Conservation (phyloP, 345 rosid species). For the Pelargonium nanum region DNA sequence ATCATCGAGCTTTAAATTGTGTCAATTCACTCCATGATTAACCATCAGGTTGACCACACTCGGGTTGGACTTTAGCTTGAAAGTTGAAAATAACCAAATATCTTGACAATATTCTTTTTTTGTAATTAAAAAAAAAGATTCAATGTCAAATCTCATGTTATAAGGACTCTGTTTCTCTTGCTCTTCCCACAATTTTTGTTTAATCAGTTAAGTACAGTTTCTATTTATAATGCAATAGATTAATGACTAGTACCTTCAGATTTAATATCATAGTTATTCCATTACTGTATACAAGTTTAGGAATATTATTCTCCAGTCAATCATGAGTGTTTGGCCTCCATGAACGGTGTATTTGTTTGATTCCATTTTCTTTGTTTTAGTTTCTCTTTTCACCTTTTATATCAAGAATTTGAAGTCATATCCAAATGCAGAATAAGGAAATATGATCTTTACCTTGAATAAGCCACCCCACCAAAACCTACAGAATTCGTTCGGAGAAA, state of each 20-base stretch:
- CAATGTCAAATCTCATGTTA: too few relatives aligned
- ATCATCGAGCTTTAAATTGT: too few relatives aligned
- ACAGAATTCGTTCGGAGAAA: conserved; percentile 12
- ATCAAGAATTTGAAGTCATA: not conserved
- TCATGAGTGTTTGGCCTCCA: not conserved
- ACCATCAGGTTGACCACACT: too few relatives aligned
- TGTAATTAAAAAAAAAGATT: too few relatives aligned
- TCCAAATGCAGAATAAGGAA: conserved; percentile 1
- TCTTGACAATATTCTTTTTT: too few relatives aligned
- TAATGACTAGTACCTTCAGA: not conserved
- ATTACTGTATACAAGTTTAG: not conserved
- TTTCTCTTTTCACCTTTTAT: not conserved
- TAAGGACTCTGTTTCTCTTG: not conserved
- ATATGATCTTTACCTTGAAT: conserved; percentile 54
- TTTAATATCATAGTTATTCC: not conserved
- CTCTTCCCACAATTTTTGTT: not conserved
- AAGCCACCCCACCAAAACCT: conserved; percentile 92
- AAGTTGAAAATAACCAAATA: too few relatives aligned
- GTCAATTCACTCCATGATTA: too few relatives aligned
- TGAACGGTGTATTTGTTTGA: not conserved
- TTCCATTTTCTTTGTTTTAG: too few relatives aligned
- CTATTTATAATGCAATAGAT: not conserved
- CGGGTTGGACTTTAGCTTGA: too few relatives aligned
- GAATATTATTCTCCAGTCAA: not conserved
- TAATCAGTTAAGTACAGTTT: not conserved